Evolutionary conservation across 371 early-diverging fungal genomes (phyloP).

Genomic region (Mortierella sp.): DNA sequence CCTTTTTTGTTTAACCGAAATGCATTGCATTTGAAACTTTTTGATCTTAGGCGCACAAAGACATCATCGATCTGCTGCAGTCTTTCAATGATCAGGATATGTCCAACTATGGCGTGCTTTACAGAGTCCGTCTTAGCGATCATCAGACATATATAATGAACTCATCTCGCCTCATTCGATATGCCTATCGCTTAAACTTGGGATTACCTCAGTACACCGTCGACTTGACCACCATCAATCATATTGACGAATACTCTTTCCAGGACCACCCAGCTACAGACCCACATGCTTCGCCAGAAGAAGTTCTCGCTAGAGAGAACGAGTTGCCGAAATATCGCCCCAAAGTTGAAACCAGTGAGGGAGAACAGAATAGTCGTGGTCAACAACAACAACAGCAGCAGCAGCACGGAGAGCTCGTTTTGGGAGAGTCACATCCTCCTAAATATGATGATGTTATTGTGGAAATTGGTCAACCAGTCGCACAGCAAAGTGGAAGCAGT

Average conservation of each 20-base stretch:
- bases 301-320: slow-evolving; percentile 40
- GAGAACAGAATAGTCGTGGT: background rate
- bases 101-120: slow-evolving; percentile 41
- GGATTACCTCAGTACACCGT: slow-evolving; percentile 30
- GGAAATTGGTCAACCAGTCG: slow-evolving; percentile 8
- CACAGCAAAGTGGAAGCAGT: background rate
- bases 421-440: slow-evolving; percentile 36
- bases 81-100: slow-evolving; percentile 47
- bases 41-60: slow-evolving; percentile 31
- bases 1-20: background rate
- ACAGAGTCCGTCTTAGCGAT: slow-evolving; percentile 27
- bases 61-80: slow-evolving; percentile 12
- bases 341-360: slow-evolving; percentile 16
- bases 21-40: slow-evolving; percentile 4
- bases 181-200: slow-evolving; percentile 31
- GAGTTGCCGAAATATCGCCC: slow-evolving; percentile 40
- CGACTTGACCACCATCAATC: slow-evolving; percentile 46
- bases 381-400: background rate
- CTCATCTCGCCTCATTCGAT: slow-evolving; percentile 12
- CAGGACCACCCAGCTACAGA: slow-evolving; percentile 36
- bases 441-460: slow-evolving; percentile 31
- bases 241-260: slow-evolving; percentile 48
- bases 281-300: slow-evolving; percentile 38
- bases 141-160: background rate
- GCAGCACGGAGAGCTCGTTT: slow-evolving; percentile 7